These are phyloP conservation scores for Cercospora sojina DNA, from an alignment of 2,329 filamentous ascomycete species.

Conservation along the genomic window DNA sequence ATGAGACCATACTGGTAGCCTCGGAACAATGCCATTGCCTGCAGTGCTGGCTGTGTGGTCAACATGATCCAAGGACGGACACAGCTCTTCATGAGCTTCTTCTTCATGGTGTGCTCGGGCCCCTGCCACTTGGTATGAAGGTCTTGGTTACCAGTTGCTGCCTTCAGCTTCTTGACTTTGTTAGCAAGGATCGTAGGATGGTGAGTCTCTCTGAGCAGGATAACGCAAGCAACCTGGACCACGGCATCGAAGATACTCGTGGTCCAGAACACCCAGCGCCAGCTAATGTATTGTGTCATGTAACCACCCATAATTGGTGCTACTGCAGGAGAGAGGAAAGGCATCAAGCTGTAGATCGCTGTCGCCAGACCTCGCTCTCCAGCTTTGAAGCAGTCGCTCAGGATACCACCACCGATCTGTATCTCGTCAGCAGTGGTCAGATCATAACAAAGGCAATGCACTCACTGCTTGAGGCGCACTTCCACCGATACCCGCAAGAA, in stretches of 20 bases:
- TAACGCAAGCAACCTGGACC: constrained; percentile 70
- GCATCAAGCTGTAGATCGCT: constrained; percentile 35
- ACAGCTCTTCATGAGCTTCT: constrained; percentile 28
- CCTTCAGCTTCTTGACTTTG: constrained; percentile 55
- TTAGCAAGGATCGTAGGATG: constrained; percentile 59
- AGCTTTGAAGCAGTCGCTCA: constrained; percentile 35
- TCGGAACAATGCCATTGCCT: constrained; percentile 29
- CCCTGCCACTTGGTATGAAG: constrained; percentile 30
- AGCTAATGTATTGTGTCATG: constrained; percentile 60
- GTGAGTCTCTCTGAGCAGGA: constrained; percentile 64
- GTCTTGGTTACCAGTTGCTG: constrained; percentile 34
- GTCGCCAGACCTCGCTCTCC: constrained; percentile 35
- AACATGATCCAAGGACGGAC: constrained; percentile 33
- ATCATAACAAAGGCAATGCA: constrained; percentile 13
- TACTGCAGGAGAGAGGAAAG: constrained; percentile 33
- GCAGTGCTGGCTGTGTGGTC: constrained; percentile 29
- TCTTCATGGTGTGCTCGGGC: constrained; percentile 28
- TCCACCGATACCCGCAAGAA: constrained; percentile 36
- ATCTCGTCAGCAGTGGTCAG: constrained; percentile 3
- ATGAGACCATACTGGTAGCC: constrained; percentile 31
- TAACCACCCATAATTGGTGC: constrained; percentile 65
- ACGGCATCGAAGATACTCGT: constrained; percentile 70
- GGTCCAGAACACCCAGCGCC: constrained; percentile 85
- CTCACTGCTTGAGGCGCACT: constrained; percentile 35
- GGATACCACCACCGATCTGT: constrained; percentile 32